Evolutionary conservation across 208 protist species (phyloP).

Genomic region (Crithidia expoeki): DNA sequence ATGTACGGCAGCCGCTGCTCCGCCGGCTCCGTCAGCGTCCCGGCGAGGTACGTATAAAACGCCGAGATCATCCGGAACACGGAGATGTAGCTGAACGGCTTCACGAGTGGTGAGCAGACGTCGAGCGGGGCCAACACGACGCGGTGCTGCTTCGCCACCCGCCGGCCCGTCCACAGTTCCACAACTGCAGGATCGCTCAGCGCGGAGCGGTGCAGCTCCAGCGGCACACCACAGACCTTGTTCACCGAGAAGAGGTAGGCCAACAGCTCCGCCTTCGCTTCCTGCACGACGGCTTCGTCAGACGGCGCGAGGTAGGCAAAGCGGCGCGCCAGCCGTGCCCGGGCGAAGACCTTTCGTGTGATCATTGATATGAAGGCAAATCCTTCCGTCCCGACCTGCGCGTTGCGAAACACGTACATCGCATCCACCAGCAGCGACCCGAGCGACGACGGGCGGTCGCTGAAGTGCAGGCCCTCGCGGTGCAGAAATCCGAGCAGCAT

Average conservation of each 20-base stretch:
- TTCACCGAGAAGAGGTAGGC: conserved; percentile 81
- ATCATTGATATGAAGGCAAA: conserved; percentile 85
- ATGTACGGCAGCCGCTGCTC: conserved; percentile 76
- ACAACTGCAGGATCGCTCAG: conserved; percentile 79
- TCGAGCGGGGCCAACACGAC: conserved; percentile 77
- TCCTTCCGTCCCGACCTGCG: conserved; percentile 70
- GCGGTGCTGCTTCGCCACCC: conserved; percentile 67
- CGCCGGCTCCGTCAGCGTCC: conserved; percentile 40
- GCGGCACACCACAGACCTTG: conserved; percentile 71
- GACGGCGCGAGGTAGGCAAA: conserved; percentile 33
- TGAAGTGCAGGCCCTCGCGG: conserved; percentile 80
- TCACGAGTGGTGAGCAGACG: conserved; percentile 35
- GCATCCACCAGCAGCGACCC: conserved; percentile 78
- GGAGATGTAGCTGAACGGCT: conserved; percentile 57
- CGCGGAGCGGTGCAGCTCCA: conserved; percentile 87
- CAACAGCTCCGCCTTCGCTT: conserved; percentile 71
- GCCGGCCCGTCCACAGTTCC: conserved; percentile 49
- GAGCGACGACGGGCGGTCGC: conserved; percentile 75
- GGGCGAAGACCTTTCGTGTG: conserved; percentile 64
- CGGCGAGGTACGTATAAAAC: conserved; percentile 77
- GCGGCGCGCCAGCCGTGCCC: conserved; percentile 51
- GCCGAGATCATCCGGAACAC: conserved; percentile 76
- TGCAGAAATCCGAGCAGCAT: conserved; percentile 86
- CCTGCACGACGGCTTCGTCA: conserved; percentile 49
- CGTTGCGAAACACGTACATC: conserved; percentile 85